Evolutionary conservation across 106 monocot species (phyloP).

Genomic region (Phalaenopsis equestris): DNA sequence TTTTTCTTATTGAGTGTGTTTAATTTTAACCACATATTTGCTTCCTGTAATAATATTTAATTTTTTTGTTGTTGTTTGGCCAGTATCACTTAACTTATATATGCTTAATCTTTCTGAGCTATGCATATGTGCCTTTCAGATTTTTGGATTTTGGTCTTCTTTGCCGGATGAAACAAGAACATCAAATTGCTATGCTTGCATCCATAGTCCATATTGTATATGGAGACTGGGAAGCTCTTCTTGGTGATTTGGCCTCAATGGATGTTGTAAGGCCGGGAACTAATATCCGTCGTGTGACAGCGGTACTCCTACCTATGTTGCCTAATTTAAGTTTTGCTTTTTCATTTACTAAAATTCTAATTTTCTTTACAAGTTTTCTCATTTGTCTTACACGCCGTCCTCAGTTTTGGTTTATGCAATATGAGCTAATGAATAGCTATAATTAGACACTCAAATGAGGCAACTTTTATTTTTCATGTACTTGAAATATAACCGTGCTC

Average conservation of each 20-base stretch:
- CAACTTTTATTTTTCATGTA: background rate
- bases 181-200: constrained; percentile 88
- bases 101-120: constrained; percentile 3
- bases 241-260: constrained; percentile 76
- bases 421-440: background rate
- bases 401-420: background rate
- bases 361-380: background rate
- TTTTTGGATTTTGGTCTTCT: constrained; percentile 98
- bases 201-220: constrained; percentile 80
- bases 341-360: background rate
- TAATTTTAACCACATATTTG: no score
- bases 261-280: constrained; percentile 66
- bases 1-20: no score
- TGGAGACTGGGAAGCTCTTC: constrained; percentile 83
- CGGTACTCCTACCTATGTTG: constrained; percentile 28
- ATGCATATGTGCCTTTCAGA: constrained; percentile 29
- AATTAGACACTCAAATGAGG: background rate
- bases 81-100: background rate
- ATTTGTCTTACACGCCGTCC: background rate
- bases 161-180: constrained; percentile 88
- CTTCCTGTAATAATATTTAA: no score
- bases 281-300: constrained; percentile 55
- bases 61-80: no score
- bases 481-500: background rate
- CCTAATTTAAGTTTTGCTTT: background rate